These are phyloP conservation scores for Aspergillus avenaceus DNA, from an alignment of 495 filamentous ascomycete genomes.

Conservation along the genomic window DNA sequence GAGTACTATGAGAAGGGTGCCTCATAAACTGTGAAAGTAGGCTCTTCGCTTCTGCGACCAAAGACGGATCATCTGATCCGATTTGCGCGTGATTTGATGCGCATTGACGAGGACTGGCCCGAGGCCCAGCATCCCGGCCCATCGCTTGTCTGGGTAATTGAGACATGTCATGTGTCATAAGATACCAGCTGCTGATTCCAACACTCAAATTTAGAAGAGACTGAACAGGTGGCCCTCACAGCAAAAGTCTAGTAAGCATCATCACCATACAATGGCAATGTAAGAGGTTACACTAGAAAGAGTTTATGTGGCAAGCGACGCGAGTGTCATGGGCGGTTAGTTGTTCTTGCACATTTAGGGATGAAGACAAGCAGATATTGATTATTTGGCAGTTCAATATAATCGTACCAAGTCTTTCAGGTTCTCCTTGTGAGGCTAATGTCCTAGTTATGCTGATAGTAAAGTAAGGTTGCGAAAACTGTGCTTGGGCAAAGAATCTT, in stretches of 20 bases:
- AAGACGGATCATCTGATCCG: slow-evolving; percentile 11
- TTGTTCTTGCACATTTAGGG: neutral
- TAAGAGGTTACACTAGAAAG: too few relatives aligned
- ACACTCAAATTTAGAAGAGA: too few relatives aligned
- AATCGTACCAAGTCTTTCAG: too few relatives aligned
- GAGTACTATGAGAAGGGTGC: slow-evolving; percentile 6
- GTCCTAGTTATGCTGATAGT: too few relatives aligned
- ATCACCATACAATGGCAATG: too few relatives aligned
- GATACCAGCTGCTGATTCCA: too few relatives aligned
- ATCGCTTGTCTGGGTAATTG: neutral
- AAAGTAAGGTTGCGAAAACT: neutral
- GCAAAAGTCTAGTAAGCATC: neutral
- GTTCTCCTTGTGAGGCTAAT: too few relatives aligned
- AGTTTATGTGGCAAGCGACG: too few relatives aligned
- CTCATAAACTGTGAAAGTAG: slow-evolving; percentile 21
- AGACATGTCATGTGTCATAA: neutral
- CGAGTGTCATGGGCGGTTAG: neutral
- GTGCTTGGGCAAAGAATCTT: too few relatives aligned
- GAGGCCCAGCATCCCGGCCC: neutral
- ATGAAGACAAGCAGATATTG: neutral
- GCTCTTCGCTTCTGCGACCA: slow-evolving; percentile 14
- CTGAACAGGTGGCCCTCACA: too few relatives aligned
- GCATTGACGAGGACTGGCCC: neutral
- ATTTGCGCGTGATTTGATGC: neutral
- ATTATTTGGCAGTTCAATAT: too few relatives aligned